These are phyloP conservation scores for Mediolabrus comicus DNA, from an alignment of 108 stramenopile genomes.

Conservation along the genomic window DNA sequence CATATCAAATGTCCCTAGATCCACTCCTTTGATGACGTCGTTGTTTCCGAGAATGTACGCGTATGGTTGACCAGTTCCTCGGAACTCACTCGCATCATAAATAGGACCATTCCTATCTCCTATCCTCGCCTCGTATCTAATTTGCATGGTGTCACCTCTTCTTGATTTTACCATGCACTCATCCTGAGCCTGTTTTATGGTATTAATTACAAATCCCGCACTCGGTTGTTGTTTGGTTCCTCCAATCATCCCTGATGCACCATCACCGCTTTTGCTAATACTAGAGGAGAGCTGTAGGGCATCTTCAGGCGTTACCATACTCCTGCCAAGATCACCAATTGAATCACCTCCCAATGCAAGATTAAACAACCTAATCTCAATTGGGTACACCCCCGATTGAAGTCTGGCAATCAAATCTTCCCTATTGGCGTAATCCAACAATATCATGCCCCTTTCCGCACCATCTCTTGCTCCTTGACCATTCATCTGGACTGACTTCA, in stretches of 20 bases:
- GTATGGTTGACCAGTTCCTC: slow-evolving; percentile 65
- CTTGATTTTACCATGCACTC: slow-evolving; percentile 41
- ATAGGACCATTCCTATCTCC: not conserved
- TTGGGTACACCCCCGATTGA: slow-evolving; percentile 47
- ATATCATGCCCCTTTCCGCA: slow-evolving; percentile 6
- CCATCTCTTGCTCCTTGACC: slow-evolving; percentile 5
- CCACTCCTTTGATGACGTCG: slow-evolving; percentile 60
- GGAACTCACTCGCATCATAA: slow-evolving; percentile 50
- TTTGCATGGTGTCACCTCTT: slow-evolving; percentile 61
- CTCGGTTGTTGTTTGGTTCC: not conserved
- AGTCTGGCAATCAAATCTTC: slow-evolving; percentile 33
- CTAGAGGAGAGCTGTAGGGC: slow-evolving; percentile 45
- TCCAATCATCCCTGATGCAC: not conserved
- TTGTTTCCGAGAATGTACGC: slow-evolving; percentile 58
- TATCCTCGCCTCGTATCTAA: slow-evolving; percentile 50
- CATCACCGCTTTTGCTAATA: slow-evolving; percentile 15
- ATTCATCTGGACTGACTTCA: not conserved
- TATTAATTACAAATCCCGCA: slow-evolving; percentile 25
- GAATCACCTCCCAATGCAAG: slow-evolving; percentile 58
- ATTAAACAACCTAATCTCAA: slow-evolving; percentile 48
- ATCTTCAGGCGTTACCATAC: slow-evolving; percentile 55
- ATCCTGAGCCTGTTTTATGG: not conserved
- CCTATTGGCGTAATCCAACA: slow-evolving; percentile 15
- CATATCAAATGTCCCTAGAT: slow-evolving; percentile 62
- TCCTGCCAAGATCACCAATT: slow-evolving; percentile 46